A percentile compares a stretch with the other conserved stretches of the same genome.
Evolutionary conservation across 805 yeast species (phyloP).

Genomic region (Candida krabiensis): DNA sequence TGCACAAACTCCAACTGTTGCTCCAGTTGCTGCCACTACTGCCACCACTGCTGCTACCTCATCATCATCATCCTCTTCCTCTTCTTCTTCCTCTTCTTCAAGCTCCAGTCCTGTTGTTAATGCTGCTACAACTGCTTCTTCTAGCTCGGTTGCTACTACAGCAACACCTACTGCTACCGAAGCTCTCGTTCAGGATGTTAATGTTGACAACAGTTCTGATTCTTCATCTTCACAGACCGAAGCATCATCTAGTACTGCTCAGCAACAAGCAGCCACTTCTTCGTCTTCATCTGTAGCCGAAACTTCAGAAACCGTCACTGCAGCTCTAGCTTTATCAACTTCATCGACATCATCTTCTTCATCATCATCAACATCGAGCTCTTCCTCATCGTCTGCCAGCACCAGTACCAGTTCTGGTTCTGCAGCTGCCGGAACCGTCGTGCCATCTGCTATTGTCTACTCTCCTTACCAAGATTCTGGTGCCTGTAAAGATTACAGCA

Average conservation of each 20-base stretch:
- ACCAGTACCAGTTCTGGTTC: slow-evolving; percentile 29
- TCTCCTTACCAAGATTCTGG: slow-evolving; percentile 75
- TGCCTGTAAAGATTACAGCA: slow-evolving; percentile 58
- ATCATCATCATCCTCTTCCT: slow-evolving; percentile 11
- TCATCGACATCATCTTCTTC: slow-evolving; percentile 1
- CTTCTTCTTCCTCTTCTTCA: slow-evolving; percentile 21
- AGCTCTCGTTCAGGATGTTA: background rate
- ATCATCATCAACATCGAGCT: slow-evolving; percentile 21
- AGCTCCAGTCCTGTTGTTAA: slow-evolving; percentile 23
- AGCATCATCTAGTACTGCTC: background rate
- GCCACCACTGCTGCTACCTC: slow-evolving; percentile 9
- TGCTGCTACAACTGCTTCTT: slow-evolving; percentile 28
- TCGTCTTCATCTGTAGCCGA: background rate
- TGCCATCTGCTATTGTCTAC: slow-evolving; percentile 66
- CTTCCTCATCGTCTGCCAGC: slow-evolving; percentile 23
- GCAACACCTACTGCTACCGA: slow-evolving; percentile 1
- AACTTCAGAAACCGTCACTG: background rate
- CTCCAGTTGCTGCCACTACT: slow-evolving; percentile 11
- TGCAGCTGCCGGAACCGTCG: slow-evolving; percentile 25
- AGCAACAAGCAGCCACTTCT: background rate
- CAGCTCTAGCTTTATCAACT: background rate
- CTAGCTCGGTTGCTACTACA: slow-evolving; percentile 3
- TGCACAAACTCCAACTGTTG: slow-evolving; percentile 11
- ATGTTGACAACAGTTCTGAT: background rate
- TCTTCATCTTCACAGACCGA: background rate